These are phyloP conservation scores for Debaryomyces sp. DNA, from an alignment of 1,139 yeast species.

Conservation along the genomic window DNA sequence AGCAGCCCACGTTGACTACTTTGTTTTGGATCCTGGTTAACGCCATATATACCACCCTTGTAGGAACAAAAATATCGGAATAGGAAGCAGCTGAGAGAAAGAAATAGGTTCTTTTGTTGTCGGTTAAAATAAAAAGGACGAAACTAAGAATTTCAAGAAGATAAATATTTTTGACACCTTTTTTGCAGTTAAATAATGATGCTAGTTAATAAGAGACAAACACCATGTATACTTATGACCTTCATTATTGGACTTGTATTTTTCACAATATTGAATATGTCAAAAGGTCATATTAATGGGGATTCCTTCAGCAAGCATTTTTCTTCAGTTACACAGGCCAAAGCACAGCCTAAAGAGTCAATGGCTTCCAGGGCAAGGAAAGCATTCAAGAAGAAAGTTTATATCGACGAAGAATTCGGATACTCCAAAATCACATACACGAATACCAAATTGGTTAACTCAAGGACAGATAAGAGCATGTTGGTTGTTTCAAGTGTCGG, in stretches of 20 bases:
- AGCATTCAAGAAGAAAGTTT: constrained; percentile 2
- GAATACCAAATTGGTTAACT: constrained; percentile 9
- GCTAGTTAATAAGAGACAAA: not conserved
- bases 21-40: not conserved
- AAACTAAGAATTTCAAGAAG: not conserved
- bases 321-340: not conserved
- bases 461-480: constrained; percentile 18
- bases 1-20: not conserved
- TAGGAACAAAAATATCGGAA: not conserved
- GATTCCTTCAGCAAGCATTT: not conserved
- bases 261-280: not conserved
- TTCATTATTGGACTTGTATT: not conserved
- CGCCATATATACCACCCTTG: not conserved
- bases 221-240: not conserved
- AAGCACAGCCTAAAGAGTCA: not conserved
- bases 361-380: not conserved
- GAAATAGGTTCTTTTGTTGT: not conserved
- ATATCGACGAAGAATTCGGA: constrained; percentile 13
- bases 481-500: constrained; percentile 30
- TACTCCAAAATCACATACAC: constrained; percentile 14
- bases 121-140: not conserved
- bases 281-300: not conserved
- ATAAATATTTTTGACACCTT: not conserved
- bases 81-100: not conserved
- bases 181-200: not conserved